phyloP scores from a whole-genome alignment of 768 basidiomycete species.

The Clathrus columnatus region DNA sequence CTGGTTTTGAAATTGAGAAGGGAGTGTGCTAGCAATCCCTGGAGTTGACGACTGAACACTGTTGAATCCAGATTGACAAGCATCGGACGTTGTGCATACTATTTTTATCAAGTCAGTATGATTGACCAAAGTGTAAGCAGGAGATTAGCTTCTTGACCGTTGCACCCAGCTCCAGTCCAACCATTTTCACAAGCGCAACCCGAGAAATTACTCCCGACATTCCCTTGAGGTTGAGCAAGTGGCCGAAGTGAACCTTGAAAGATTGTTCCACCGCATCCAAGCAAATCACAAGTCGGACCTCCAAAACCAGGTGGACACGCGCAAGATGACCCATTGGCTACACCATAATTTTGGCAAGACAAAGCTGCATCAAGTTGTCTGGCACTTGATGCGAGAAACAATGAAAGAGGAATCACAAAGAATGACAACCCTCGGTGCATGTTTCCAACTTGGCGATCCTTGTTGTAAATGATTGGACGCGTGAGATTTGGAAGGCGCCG shows the following conservation, averaged over 20 bases:
- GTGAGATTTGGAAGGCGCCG: too few species aligned
- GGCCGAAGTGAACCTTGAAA: conserved; percentile 61
- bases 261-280: conserved; percentile 74
- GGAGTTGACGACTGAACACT: conserved; percentile 21
- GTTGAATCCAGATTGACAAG: conserved; percentile 58
- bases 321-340: conserved; percentile 48
- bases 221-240: conserved; percentile 32
- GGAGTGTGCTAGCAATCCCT: conserved; percentile 15
- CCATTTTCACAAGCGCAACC: conserved; percentile 63
- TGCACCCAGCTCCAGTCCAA: conserved; percentile 74
- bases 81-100: conserved; percentile 59
- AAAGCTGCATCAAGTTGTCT: conserved; percentile 13
- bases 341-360: conserved; percentile 65
- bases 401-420: too few species aligned
- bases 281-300: conserved; percentile 55
- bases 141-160: conserved; percentile 21
- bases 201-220: conserved; percentile 27
- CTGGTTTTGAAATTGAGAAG: conserved; percentile 34
- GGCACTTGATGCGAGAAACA: not conserved
- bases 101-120: not conserved
- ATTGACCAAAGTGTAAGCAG: too few species aligned
- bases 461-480: too few species aligned
- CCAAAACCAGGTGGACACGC: conserved; percentile 79
- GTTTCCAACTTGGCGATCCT: too few species aligned
- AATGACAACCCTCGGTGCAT: too few species aligned